Evolutionary conservation across 2,329 filamentous ascomycete species (phyloP).

Genomic region (Aspergillus chevalieri): DNA sequence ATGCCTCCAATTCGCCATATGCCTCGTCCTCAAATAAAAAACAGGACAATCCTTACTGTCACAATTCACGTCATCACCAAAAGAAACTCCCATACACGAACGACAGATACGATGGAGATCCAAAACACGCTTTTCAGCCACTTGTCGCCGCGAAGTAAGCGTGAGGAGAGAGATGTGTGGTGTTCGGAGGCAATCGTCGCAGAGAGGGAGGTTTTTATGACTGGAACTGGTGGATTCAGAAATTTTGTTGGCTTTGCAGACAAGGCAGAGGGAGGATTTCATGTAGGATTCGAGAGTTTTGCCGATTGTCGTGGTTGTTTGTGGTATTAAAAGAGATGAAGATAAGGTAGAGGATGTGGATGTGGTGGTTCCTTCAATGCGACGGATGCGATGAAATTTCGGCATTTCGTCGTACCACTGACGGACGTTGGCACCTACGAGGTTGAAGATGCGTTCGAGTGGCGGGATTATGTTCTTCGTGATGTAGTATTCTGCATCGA

Average conservation of each 20-base stretch:
- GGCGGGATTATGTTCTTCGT: constrained; percentile 92
- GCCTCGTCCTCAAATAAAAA: constrained; percentile 58
- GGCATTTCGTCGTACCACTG: constrained; percentile 97
- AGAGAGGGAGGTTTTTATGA: constrained; percentile 39
- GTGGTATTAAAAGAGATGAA: constrained; percentile 5
- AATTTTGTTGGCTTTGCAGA: constrained; percentile 57
- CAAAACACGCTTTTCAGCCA: constrained; percentile 57
- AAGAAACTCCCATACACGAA: constrained; percentile 68
- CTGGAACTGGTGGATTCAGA: constrained; percentile 27
- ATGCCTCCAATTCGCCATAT: constrained; percentile 31
- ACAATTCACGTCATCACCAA: constrained; percentile 72
- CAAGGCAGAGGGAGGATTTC: constrained; percentile 69
- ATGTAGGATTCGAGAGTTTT: constrained; percentile 93
- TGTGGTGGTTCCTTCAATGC: constrained; percentile 41
- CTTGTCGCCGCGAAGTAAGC: constrained; percentile 57
- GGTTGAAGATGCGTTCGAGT: constrained; percentile 90
- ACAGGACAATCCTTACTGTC: constrained; percentile 90
- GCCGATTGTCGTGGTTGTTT: constrained; percentile 37
- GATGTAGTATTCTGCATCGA: constrained; percentile 97
- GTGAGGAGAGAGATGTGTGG: constrained; percentile 55
- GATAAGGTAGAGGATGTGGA: neutral
- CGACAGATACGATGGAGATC: constrained; percentile 69
- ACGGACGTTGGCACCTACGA: constrained; percentile 85
- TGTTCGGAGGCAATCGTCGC: constrained; percentile 29
- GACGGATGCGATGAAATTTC: constrained; percentile 70